A percentile compares a stretch with the other conserved stretches of the same genome.
Evolutionary conservation across 768 basidiomycete species (phyloP).

Genomic region (Tubosaeta sp.): DNA sequence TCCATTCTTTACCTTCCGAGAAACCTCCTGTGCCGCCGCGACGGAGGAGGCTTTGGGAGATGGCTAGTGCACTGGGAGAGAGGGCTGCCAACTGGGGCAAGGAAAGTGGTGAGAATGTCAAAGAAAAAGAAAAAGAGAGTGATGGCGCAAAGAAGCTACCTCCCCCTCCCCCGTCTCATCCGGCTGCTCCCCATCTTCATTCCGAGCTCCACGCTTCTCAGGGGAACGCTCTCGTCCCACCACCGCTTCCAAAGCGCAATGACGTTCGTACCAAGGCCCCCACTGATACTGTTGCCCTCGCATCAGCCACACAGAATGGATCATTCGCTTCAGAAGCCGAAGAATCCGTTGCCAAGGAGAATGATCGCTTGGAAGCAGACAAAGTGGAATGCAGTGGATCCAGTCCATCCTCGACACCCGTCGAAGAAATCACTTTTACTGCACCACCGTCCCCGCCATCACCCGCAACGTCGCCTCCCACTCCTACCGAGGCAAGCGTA

Average conservation of each 20-base stretch:
- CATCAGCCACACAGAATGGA: constrained; percentile 1
- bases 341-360: constrained; percentile 2
- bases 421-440: constrained; percentile 21
- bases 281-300: constrained; percentile 3
- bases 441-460: constrained; percentile 6
- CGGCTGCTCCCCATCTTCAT: constrained; percentile 21
- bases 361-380: constrained; percentile 6
- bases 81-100: constrained; percentile 54
- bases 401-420: constrained; percentile 16
- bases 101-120: constrained; percentile 28
- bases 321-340: neutral
- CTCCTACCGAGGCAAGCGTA: constrained; percentile 7
- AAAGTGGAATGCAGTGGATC: constrained; percentile 8
- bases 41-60: constrained; percentile 61
- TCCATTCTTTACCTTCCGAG: constrained; percentile 18
- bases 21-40: constrained; percentile 65
- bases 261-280: constrained; percentile 31
- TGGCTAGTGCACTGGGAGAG: constrained; percentile 60
- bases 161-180: constrained; percentile 24
- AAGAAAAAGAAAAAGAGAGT: constrained; percentile 32
- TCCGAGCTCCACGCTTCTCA: constrained; percentile 11
- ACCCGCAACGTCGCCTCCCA: neutral
- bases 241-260: constrained; percentile 50
- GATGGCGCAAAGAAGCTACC: constrained; percentile 12
- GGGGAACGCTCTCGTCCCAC: constrained; percentile 27